Base-by-base conservation (phyloP, 345 rosid genomes). In the Dovyalis caffra region DNA sequence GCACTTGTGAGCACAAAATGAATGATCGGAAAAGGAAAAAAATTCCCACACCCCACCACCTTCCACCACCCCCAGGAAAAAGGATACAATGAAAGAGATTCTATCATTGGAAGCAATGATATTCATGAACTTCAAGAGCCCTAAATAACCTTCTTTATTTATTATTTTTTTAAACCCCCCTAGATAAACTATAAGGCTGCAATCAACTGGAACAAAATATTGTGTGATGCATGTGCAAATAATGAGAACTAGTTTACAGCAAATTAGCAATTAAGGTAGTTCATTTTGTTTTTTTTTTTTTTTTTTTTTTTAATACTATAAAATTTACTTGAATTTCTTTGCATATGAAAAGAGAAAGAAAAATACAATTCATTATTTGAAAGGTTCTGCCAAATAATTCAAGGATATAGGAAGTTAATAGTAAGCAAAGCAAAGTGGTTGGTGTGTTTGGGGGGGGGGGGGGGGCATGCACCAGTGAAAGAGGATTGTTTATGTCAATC, bases 1-100 rank as follows among this genome's bases (percentile, higher is more conserved):
- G 16, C n/a, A 31, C 25, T 45, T 26, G 33, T 67, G 63, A 74
- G 38, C 35, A 72, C 37, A 73, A 40, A n/a, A 37, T 60, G 62
- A 28, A 49, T 5, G 16, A 71, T 4, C 16, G 76, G 33, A 33
- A 8, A 21, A 21, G n/a, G n/a, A 69, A 23, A 1, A 69, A 21
- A 21, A 68, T 25, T 14, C 45, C 8, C 58, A 77, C 34, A 35
- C 11, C 4, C 60, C 61, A 72, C 57, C 63, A 60, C n/a, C 53
- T 20, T 5, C 26, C 58, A 6, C 18, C 49, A 28, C 21, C 38
- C 28, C n/a, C 18, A 25, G 5, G 9, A 1, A 53, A 20, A 35
- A 43, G 56, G 3, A 34, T 0, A 2, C 14, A 43, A 43, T 5
- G 15, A 56, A n/a, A n/a, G 25, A 8, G 28, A 56, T 56, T 56